phyloP scores from a whole-genome alignment of 768 basidiomycete genomes.

The Lentinula guzmanii region DNA sequence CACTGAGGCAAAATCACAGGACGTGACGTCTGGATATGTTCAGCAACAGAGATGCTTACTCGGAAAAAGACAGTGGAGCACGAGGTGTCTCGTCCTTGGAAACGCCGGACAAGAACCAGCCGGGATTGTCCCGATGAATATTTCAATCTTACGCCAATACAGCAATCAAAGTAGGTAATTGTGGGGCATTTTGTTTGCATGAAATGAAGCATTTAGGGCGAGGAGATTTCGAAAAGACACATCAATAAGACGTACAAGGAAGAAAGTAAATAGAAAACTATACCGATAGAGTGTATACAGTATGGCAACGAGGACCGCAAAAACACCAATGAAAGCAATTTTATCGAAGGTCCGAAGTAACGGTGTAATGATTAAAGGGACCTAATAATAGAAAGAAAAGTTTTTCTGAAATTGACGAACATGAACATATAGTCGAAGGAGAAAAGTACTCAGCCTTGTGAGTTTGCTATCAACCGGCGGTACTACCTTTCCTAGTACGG shows the following conservation, averaged over 20 bases:
- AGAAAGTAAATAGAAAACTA: background rate
- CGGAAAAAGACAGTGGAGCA: constrained; percentile 1
- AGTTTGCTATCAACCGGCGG: constrained; percentile 1
- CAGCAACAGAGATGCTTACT: background rate
- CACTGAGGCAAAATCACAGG: background rate
- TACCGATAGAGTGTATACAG: background rate
- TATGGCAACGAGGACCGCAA: background rate
- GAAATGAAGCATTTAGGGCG: background rate
- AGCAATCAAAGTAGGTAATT: too few relatives aligned
- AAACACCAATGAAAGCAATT: background rate
- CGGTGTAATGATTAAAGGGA: background rate
- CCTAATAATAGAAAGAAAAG: background rate
- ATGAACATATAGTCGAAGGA: background rate
- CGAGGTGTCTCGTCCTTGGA: background rate
- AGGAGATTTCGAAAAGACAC: background rate
- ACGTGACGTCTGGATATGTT: background rate
- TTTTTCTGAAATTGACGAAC: constrained; percentile 1
- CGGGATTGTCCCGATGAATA: constrained; percentile 1
- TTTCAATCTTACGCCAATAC: background rate
- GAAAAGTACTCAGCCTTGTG: background rate
- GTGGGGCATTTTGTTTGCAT: too few relatives aligned
- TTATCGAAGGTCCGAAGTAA: background rate
- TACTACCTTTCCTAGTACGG: constrained; percentile 52
- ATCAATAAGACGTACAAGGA: background rate
- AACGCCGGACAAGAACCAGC: background rate